phyloP scores from a whole-genome alignment of 768 basidiomycete genomes.

The Lentinus tigrinus region DNA sequence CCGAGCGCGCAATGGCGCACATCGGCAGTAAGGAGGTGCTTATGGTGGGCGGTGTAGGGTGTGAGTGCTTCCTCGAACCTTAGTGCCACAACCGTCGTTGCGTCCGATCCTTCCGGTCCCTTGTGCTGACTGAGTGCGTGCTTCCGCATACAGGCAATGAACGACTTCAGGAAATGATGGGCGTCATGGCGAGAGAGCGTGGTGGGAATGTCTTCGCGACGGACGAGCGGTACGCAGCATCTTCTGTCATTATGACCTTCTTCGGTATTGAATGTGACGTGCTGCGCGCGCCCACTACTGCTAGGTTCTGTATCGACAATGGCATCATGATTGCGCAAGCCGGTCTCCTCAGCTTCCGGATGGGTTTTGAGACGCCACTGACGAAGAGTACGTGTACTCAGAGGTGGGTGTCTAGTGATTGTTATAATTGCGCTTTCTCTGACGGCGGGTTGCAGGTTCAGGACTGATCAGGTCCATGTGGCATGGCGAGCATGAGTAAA shows the following conservation, averaged over 20 bases:
- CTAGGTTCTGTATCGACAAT: slow-evolving; percentile 97
- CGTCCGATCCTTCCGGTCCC: neutral
- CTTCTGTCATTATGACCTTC: neutral
- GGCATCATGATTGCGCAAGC: slow-evolving; percentile 99
- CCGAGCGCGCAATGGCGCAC: slow-evolving; percentile 98
- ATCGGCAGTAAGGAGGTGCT: slow-evolving; percentile 94
- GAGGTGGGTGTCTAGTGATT: slow-evolving; percentile 48
- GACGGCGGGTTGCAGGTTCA: slow-evolving; percentile 56
- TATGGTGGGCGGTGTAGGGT: slow-evolving; percentile 99
- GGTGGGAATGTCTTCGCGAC: slow-evolving; percentile 90
- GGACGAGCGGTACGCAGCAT: slow-evolving; percentile 74
- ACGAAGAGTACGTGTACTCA: slow-evolving; percentile 88
- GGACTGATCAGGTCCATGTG: slow-evolving; percentile 92
- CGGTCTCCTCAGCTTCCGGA: slow-evolving; percentile 85
- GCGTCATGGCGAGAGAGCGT: slow-evolving; percentile 90
- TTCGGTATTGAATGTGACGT: neutral
- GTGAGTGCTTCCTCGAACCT: slow-evolving; percentile 48
- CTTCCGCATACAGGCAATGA: slow-evolving; percentile 65
- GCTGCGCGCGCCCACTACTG: neutral
- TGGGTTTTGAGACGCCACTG: slow-evolving; percentile 81
- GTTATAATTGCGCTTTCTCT: neutral
- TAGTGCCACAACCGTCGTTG: neutral
- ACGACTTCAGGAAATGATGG: slow-evolving; percentile 98
- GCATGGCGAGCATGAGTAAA: slow-evolving; percentile 70
- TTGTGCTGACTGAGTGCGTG: neutral